These are phyloP conservation scores for Hypholoma sublateritium DNA, from an alignment of 768 basidiomycete genomes.

Conservation along the genomic window DNA sequence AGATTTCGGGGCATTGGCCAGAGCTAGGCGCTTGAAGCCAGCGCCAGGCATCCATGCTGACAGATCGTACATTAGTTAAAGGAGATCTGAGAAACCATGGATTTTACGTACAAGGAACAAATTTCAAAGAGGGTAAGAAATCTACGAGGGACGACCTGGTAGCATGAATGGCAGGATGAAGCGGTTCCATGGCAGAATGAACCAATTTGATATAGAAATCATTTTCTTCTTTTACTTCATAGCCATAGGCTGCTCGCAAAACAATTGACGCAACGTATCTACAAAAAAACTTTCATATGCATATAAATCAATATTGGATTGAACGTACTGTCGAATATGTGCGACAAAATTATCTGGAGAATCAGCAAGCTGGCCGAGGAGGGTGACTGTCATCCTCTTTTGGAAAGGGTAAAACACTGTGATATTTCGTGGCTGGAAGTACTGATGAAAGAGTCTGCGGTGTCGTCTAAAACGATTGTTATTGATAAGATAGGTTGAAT, in stretches of 20 bases:
- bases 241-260: conserved; percentile 40
- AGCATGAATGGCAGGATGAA: conserved; percentile 31
- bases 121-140: conserved; percentile 29
- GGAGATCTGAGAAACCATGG: not conserved
- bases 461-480: conserved; percentile 22
- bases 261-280: conserved; percentile 34
- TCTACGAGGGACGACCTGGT: conserved; percentile 40
- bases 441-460: conserved; percentile 34
- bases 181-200: conserved; percentile 28
- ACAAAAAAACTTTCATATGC: not conserved
- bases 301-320: not conserved
- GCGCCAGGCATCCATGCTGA: conserved; percentile 40
- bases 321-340: conserved; percentile 30
- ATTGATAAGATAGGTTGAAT: not conserved
- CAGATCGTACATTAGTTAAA: not conserved
- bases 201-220: conserved; percentile 39
- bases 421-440: conserved; percentile 32
- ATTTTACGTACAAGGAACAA: conserved; percentile 24
- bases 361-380: conserved; percentile 25
- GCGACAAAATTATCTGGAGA: conserved; percentile 27
- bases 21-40: conserved; percentile 29
- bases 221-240: conserved; percentile 30
- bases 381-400: conserved; percentile 19
- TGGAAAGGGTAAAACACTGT: conserved; percentile 24
- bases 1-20: conserved; percentile 18